Evolutionary conservation across 805 yeast species (phyloP), one percentile per base, ranked within the genome.

Genomic region (Kodamaea lidongshanica): DNA sequence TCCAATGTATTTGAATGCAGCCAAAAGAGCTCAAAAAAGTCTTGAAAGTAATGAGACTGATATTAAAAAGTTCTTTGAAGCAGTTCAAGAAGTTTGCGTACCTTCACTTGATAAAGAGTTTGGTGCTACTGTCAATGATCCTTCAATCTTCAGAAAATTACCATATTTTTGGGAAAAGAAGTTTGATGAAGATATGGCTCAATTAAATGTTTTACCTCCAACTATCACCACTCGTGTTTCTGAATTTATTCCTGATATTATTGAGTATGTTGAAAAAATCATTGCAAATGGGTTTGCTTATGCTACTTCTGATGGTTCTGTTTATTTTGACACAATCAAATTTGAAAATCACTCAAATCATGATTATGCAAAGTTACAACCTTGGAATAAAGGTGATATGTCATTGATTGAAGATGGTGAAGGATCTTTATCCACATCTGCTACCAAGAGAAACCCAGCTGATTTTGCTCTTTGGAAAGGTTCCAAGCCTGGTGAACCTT

Each of bases 381-480:
- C 98, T 12, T 89, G 97, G 97, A 92, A 88, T 52, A 85, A 86
- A 58, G 95, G 95, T 30, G 78, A 87, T 44, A 58, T 77, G 54
- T 87, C 77, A 26, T 72, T 92, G 36, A 82, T 92, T 33, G 80
- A 79, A 32, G 98, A 92, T 45, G 98, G 96, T 35, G 98, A 92
- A 58, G 98, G 98, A 17, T 79, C 94, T 7, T 65, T 89, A 31
- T 12, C 20, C 7, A 60, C 78, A 9, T 34, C 50, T 57, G 33
- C 64, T 46, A 77, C 80, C 14, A 89, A 92, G 59, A 72, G 67
- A 44, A 78, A 77, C 33, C 57, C 81, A 2, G 81, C 84, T 13
- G 98, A 92, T 56, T 92, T 92, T 59, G 98, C 98, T 1, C 68
- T 92, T 19, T 92, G 98, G 98, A 92, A 92, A 54, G 76, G 88